Base-by-base conservation (phyloP, 257 asterid genomes). In the Nicotiana benthamiana region DNA sequence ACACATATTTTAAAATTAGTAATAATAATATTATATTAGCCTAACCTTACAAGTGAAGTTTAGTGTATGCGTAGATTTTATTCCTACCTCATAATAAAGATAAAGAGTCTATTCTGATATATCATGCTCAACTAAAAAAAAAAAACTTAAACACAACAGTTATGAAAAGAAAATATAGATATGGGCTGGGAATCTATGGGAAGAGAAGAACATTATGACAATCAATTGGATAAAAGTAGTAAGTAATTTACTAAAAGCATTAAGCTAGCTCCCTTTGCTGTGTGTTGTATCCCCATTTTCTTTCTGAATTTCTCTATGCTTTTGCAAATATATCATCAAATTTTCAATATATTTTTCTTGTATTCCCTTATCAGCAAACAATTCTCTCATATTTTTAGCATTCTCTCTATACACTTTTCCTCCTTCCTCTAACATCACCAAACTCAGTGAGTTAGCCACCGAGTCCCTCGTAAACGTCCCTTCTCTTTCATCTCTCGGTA, bases 381-480 rank as follows among this genome's bases (percentile, higher is more conserved):
- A 6, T 9, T 5, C 57, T 9, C 80, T 80, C 80, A 80, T 51
- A 9, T 68, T 59, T 75, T 43, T 83, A 2, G 80, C 46, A 1
- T 80, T 85, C 3, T 85, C 77, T 20, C 83, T 68, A 4, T 56
- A 83, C 2, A 60, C 54, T 48, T 83, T 64, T 28, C 86, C 80
- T 17, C 46, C 79, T 51, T 83, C 68, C 15, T 24, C 79, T 20
- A 76, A 75, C 81, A 85, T 77, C 18, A 85, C 72, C 20, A 80
- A 8, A 12, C 78, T 80, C 61, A 80, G 15, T 43, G 79, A 53
- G 17, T 83, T 79, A 6, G 83, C 86, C 54, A 85, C 86, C 0
- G 88, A 51, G 32, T 83, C 62, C 0, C 83, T 52, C 10, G 81
- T 77, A 81, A 26, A 86, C 1, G 81, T 27, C 6, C 89, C 86